A percentile compares a stretch with the other conserved stretches of the same genome.
Conservation (phyloP, 2,329 filamentous ascomycete species). For the Bimuria novae-zelandiae region DNA sequence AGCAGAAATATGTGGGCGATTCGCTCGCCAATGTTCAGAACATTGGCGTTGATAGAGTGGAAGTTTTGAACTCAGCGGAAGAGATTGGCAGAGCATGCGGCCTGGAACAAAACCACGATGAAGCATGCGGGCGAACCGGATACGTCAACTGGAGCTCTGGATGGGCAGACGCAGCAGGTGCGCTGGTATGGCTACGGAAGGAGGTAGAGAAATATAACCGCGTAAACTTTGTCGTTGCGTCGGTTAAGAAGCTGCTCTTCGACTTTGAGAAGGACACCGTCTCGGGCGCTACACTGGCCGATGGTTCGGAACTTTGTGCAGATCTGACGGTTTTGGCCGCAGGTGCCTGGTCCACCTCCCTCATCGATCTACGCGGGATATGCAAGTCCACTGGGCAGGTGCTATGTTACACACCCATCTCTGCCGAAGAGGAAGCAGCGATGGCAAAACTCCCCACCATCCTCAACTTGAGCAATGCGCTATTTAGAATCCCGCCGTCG, state of each 20-base stretch:
- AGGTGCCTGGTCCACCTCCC: slow-evolving; percentile 81
- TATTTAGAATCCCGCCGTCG: slow-evolving; percentile 74
- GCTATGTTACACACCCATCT: slow-evolving; percentile 77
- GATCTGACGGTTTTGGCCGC: slow-evolving; percentile 80
- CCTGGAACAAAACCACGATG: slow-evolving; percentile 46
- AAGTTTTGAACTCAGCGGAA: slow-evolving; percentile 43
- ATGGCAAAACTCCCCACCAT: slow-evolving; percentile 72
- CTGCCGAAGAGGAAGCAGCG: slow-evolving; percentile 68
- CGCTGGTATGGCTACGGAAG: slow-evolving; percentile 67
- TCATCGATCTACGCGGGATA: slow-evolving; percentile 78
- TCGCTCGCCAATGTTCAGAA: slow-evolving; percentile 43
- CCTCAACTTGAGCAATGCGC: slow-evolving; percentile 71
- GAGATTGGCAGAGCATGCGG: slow-evolving; percentile 49
- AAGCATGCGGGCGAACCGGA: slow-evolving; percentile 61
- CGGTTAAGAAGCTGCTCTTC: slow-evolving; percentile 53
- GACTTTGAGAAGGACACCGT: slow-evolving; percentile 43
- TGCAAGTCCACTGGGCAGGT: slow-evolving; percentile 82
- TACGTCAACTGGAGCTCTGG: slow-evolving; percentile 77
- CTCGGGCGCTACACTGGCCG: slow-evolving; percentile 63
- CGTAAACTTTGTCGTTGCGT: slow-evolving; percentile 55
- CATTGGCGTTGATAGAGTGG: slow-evolving; percentile 45
- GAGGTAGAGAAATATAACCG: slow-evolving; percentile 60
- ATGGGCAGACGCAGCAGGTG: slow-evolving; percentile 78
- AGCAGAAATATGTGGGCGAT: slow-evolving; percentile 47
- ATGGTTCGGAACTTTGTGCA: slow-evolving; percentile 60